phyloP scores from a whole-genome alignment of 2,329 filamentous ascomycete genomes.

The Cladophialophora yegresii region DNA sequence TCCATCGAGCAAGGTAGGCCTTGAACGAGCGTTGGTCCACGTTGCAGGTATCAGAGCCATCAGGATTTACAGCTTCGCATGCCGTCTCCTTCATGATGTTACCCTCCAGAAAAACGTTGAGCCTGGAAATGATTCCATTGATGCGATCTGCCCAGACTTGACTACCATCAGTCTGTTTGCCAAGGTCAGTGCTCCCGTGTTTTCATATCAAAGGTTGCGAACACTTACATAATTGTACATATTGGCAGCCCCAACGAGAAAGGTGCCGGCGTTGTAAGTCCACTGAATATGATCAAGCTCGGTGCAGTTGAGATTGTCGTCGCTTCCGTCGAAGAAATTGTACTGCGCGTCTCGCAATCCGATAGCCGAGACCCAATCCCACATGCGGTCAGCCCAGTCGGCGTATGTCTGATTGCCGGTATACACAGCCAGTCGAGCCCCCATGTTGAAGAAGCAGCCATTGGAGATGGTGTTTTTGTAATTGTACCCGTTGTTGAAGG shows the following conservation, averaged over 20 bases:
- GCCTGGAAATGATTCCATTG: conserved; percentile 57
- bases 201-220: background rate
- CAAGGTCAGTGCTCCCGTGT: conserved; percentile 18
- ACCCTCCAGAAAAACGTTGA: conserved; percentile 55
- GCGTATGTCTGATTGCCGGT: conserved; percentile 78
- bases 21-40: conserved; percentile 68
- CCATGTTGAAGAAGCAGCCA: conserved; percentile 60
- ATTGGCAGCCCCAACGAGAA: conserved; percentile 57
- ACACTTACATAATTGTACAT: conserved; percentile 57
- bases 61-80: conserved; percentile 53
- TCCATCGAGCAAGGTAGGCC: conserved; percentile 64
- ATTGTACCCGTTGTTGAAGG: conserved; percentile 68
- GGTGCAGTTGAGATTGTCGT: conserved; percentile 55
- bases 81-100: conserved; percentile 62
- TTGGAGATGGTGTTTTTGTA: conserved; percentile 63
- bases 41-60: conserved; percentile 53
- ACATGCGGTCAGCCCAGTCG: conserved; percentile 70
- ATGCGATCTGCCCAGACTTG: conserved; percentile 57
- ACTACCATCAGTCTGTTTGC: conserved; percentile 42
- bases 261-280: conserved; percentile 60
- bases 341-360: conserved; percentile 55
- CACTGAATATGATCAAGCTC: conserved; percentile 57
- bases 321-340: conserved; percentile 59
- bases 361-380: conserved; percentile 57
- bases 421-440: conserved; percentile 71